Evolutionary conservation across 352 stramenopile species (phyloP), one percentile per base, ranked within the genome.

Genomic region (Pseudoperonospora humuli): DNA sequence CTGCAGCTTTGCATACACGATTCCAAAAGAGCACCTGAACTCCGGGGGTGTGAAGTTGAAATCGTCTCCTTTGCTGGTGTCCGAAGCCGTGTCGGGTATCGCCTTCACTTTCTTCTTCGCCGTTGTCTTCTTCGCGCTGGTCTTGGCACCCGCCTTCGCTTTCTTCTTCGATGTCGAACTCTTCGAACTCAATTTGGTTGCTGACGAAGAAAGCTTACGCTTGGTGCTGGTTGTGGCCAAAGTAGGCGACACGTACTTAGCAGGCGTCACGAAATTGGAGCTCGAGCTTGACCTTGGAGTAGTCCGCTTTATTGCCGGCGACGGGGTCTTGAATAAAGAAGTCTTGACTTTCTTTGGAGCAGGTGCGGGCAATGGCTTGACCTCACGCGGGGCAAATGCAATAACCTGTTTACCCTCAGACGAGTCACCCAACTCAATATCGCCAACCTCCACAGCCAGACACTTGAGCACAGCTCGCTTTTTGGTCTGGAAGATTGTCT

Each of bases 401-500:
- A 85, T 56, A 7, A 81, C 61, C 41, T 88, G 73, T 10, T 48
- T 49, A 2, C 76, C 76, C 1, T 88, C 69, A 8, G 69, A 53
- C n/a, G 76, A 88, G 43, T 89, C 77, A 7, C 77, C 74, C 9
- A 89, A 67, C 21, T 70, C 55, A 27, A 89, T 70, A 9, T 55
- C 54, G 21, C 80, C 61, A 7, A 76, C 57, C 32, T 79, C 62
- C 6, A 61, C 29, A 9, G 66, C 59, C 41, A 89, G 44, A 46
- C 69, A 83, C 50, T 85, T 75, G 39, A 85, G 50, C 15, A 86
- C 70, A 5, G 77, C 75, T 20, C 61, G 65, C 53, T 85, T 84
- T 57, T 86, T 85, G 37, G 42, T 76, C 62, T 86, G 74, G 64
- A 89, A 89, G 39, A 89, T 82, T 7, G 77, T 89, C 34, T 84